phyloP scores from a whole-genome alignment of 2,329 filamentous ascomycete genomes.

The Botrytis elliptica region DNA sequence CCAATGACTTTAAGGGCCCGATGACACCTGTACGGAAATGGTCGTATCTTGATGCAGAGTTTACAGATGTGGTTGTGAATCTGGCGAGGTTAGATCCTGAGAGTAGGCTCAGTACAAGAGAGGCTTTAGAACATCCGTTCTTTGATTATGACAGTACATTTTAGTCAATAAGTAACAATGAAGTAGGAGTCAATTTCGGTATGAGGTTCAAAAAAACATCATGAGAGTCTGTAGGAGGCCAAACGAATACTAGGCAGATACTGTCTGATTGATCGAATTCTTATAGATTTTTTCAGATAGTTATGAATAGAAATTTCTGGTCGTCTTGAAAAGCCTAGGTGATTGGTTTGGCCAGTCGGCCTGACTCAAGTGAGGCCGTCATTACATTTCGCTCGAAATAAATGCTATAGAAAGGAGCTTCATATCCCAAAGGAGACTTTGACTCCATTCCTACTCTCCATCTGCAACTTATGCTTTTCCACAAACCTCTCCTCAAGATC shows the following conservation, averaged over 20 bases:
- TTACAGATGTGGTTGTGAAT: background rate
- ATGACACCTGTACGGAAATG: background rate
- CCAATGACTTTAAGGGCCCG: background rate
- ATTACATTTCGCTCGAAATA: background rate
- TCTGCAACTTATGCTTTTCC: background rate
- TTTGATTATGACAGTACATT: background rate
- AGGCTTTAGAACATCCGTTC: background rate
- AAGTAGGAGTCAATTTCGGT: too few species aligned
- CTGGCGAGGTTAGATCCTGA: background rate
- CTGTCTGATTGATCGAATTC: too few species aligned
- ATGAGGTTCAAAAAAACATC: too few species aligned
- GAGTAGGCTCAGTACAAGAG: background rate
- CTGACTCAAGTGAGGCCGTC: too few species aligned
- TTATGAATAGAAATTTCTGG: too few species aligned
- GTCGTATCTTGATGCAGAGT: background rate
- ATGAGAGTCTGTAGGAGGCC: background rate
- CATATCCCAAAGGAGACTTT: background rate
- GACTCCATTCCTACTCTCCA: background rate
- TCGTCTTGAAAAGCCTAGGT: too few species aligned
- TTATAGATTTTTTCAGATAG: too few species aligned
- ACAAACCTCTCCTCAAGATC: background rate
- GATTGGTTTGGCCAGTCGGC: too few species aligned
- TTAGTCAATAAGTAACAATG: fast-evolving
- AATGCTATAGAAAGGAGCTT: background rate
- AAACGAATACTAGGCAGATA: too few species aligned